Conservation (phyloP, 73 alveolate species). For the Paramecium caudatum region DNA sequence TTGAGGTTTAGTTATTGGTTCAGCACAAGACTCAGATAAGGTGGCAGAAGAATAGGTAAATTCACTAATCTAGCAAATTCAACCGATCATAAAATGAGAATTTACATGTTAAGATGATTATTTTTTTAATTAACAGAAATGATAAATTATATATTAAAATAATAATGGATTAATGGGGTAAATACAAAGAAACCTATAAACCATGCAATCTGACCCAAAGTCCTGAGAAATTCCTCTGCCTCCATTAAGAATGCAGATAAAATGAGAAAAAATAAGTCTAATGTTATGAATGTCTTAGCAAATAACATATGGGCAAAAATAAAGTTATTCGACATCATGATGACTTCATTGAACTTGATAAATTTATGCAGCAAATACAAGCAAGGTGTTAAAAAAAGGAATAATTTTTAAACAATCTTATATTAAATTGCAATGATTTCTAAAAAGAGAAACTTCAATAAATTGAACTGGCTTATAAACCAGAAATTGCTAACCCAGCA, state of each 20-base stretch:
- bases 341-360: slow-evolving; percentile 22
- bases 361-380: not conserved
- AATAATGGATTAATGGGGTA: too few species aligned
- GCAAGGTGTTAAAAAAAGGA: not conserved
- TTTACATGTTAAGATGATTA: not conserved
- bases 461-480: not conserved
- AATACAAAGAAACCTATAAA: too few species aligned
- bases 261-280: not conserved
- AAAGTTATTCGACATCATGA: not conserved
- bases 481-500: not conserved
- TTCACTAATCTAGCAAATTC: not conserved
- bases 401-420: not conserved
- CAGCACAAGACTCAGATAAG: not conserved
- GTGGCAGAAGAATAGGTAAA: slow-evolving; percentile 23
- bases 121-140: not conserved
- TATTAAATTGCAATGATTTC: not conserved
- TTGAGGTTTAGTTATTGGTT: slow-evolving; percentile 4
- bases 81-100: slow-evolving; percentile 1
- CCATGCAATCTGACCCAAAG: too few species aligned
- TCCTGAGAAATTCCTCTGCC: slow-evolving; percentile 24
- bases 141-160: too few species aligned
- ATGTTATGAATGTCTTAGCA: slow-evolving; percentile 2
- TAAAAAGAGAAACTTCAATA: not conserved
- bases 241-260: not conserved
- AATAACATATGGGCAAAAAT: not conserved